These are phyloP conservation scores for Sugiyamaella grinbergsii DNA, from an alignment of 1,139 yeast species.

Conservation along the genomic window DNA sequence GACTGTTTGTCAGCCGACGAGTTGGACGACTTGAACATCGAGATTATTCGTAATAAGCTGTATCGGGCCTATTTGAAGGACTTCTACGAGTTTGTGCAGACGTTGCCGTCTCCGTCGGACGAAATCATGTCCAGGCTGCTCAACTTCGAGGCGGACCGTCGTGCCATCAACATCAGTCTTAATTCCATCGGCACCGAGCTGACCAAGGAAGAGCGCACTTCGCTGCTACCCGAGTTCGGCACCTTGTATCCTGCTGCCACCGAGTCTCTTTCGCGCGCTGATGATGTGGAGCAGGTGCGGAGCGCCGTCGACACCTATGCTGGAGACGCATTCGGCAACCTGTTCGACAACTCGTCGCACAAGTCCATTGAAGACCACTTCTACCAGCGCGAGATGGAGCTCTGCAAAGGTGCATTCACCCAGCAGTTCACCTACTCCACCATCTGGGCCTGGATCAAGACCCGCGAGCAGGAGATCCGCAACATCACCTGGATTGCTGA, in stretches of 20 bases:
- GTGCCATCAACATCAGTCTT: conserved; percentile 87
- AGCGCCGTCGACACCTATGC: conserved; percentile 70
- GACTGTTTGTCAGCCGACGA: conserved; percentile 91
- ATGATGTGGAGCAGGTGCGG: conserved; percentile 84
- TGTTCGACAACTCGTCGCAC: conserved; percentile 63
- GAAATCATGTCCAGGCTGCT: conserved; percentile 79
- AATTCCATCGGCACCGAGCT: conserved; percentile 86
- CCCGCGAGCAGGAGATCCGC: conserved; percentile 94
- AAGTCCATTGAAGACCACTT: conserved; percentile 90
- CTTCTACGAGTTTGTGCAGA: conserved; percentile 66
- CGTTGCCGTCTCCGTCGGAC: conserved; percentile 72
- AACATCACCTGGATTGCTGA: conserved; percentile 99
- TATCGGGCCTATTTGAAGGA: conserved; percentile 93
- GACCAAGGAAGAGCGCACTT: conserved; percentile 64
- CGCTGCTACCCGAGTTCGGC: conserved; percentile 80
- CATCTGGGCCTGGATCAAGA: conserved; percentile 94
- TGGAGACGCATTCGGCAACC: conserved; percentile 56
- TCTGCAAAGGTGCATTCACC: conserved; percentile 90
- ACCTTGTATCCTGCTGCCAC: conserved; percentile 76
- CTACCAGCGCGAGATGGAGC: conserved; percentile 86
- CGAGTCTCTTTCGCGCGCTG: conserved; percentile 68
- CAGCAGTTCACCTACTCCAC: conserved; percentile 93
- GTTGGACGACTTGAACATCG: conserved; percentile 92
- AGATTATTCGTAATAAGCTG: conserved; percentile 85
- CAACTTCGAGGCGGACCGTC: conserved; percentile 91